Conservation (phyloP, 2,329 filamentous ascomycete genomes). For the Colletotrichum musae region DNA sequence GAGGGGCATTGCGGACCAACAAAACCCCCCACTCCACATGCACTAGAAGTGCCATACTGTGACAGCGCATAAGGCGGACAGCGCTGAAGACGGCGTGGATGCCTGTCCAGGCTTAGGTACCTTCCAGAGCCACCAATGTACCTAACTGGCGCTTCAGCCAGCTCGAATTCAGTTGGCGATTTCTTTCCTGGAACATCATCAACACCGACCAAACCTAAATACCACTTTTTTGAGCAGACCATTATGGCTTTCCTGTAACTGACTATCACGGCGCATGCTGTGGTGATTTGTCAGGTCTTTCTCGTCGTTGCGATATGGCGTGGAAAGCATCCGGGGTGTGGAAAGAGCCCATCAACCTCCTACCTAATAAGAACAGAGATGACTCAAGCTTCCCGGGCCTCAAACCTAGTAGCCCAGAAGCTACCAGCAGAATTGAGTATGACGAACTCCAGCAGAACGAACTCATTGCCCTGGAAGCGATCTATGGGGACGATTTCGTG, state of each 20-base stretch:
- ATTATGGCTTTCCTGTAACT: constrained; percentile 64
- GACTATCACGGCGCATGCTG: constrained; percentile 68
- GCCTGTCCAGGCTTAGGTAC: not conserved
- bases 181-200: constrained; percentile 38
- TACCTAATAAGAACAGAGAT: constrained; percentile 56
- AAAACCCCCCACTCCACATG: constrained; percentile 30
- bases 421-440: constrained; percentile 73
- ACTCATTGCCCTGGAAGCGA: constrained; percentile 85
- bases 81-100: constrained; percentile 11
- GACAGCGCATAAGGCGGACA: constrained; percentile 37
- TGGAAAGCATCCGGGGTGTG: constrained; percentile 63
- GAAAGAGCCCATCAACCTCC: constrained; percentile 62
- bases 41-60: constrained; percentile 25
- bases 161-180: constrained; percentile 26
- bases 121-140: not conserved
- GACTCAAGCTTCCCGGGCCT: constrained; percentile 68
- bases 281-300: constrained; percentile 52
- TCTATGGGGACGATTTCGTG: constrained; percentile 91
- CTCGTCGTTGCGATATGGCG: constrained; percentile 60
- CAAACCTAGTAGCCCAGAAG: constrained; percentile 58
- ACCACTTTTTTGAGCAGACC: constrained; percentile 31
- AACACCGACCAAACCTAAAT: constrained; percentile 13
- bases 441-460: constrained; percentile 90
- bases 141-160: constrained; percentile 24
- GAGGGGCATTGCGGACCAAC: constrained; percentile 30